A percentile compares a stretch with the other conserved stretches of the same genome.
Evolutionary conservation across 805 yeast species (phyloP).

Genomic region (Pichia ethanolica): DNA sequence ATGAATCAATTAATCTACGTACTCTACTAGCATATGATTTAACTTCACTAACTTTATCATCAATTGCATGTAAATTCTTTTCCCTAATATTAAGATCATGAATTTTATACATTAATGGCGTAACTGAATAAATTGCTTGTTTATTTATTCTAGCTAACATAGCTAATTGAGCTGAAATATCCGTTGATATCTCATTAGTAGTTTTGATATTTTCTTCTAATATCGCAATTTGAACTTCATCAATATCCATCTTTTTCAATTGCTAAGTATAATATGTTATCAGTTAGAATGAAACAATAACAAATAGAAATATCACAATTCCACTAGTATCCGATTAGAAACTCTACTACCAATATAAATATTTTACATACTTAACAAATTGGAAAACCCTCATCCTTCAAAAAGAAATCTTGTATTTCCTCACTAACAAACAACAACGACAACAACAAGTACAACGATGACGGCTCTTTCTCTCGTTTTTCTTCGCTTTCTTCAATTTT

Average conservation of each 20-base stretch:
- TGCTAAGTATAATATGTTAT: neutral
- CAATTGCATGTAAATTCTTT: slow-evolving; percentile 48
- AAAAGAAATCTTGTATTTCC: too few relatives aligned
- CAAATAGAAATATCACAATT: too few relatives aligned
- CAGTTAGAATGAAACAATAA: neutral
- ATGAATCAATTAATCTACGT: slow-evolving; percentile 28
- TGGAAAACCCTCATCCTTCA: too few relatives aligned
- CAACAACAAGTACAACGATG: too few relatives aligned
- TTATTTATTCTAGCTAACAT: slow-evolving; percentile 46
- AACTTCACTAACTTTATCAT: slow-evolving; percentile 26
- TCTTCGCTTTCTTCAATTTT: too few relatives aligned
- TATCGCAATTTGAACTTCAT: slow-evolving; percentile 79
- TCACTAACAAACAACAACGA: too few relatives aligned
- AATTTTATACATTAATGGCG: slow-evolving; percentile 64
- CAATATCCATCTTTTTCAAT: slow-evolving; percentile 39
- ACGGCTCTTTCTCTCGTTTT: too few relatives aligned
- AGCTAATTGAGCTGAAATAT: slow-evolving; percentile 48
- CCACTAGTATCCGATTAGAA: too few relatives aligned
- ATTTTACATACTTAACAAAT: too few relatives aligned
- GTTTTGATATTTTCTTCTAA: slow-evolving; percentile 64
- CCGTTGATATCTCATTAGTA: slow-evolving; percentile 46
- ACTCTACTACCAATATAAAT: too few relatives aligned
- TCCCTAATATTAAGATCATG: slow-evolving; percentile 48
- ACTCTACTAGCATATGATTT: slow-evolving; percentile 39
- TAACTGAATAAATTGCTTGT: slow-evolving; percentile 54